Evolutionary conservation across 192 early-diverging fungal species (phyloP), one percentile per base, ranked within the genome.

Genomic region (Podochytrium sp.): DNA sequence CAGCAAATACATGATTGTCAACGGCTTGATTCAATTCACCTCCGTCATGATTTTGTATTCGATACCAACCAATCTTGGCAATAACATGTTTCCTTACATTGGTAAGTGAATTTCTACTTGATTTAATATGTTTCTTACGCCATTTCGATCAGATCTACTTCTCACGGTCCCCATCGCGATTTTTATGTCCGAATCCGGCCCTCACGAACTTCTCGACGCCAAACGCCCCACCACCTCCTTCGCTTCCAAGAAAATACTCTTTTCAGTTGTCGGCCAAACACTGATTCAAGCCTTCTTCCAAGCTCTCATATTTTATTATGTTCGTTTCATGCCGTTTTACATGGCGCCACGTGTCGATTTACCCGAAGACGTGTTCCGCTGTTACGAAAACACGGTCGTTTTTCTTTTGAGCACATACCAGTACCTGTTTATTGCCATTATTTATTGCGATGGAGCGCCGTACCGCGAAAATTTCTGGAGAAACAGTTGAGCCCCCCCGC

Each of bases 1-100:
- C 83, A 98, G 98, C 91, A 97, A 99, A 85, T 99, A 92, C 79
- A 97, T 99, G 95, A 96, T 97, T 1, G 81, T 98, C 38, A 98
- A 99, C 80, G 92, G 90, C 61, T 87, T 99, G 56, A 97, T 99
- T 72, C 98, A 99, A 75, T 98, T 96, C 73, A 95, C 93, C 0
- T 90, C 94, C 3, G 97, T 99, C 47, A 93, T 92, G 57, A 80
- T 99, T 30, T 76, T 99, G 67, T 98, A 98, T 83, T 79, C 88
- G 23, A 92, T 95, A 79, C 94, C 84, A 34, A 89, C 89, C 60
- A 95, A 95, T 65, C 80, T 99, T 72, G 94, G 92, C 32, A 95
- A 99, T 75, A 93, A 94, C 73, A 95, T 98, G 87, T 99, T 97
- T 80, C 78, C 98, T 72, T 98, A 91, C 78, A 94, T 99, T 65